These are phyloP conservation scores for Botryosphaeria dothidea DNA, from an alignment of 2,329 filamentous ascomycete genomes.

Conservation along the genomic window DNA sequence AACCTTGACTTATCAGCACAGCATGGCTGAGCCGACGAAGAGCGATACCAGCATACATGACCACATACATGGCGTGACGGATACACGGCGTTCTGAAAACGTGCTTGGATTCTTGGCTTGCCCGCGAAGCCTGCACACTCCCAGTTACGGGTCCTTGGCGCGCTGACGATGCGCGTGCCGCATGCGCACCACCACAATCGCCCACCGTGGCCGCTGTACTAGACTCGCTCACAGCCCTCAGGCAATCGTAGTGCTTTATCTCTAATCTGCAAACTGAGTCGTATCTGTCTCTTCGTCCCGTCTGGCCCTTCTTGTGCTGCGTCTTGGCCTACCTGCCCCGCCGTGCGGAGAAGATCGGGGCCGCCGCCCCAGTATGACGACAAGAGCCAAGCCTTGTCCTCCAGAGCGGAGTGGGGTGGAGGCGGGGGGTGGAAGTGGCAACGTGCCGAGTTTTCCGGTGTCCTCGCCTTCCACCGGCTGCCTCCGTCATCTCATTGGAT, in stretches of 20 bases:
- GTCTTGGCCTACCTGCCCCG: not conserved
- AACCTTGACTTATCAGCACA: not conserved
- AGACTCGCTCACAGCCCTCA: not conserved
- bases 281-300: not conserved
- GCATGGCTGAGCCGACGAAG: not conserved
- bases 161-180: constrained; percentile 13
- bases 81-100: constrained; percentile 15
- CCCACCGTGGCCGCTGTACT: not conserved
- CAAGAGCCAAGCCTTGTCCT: constrained; percentile 6
- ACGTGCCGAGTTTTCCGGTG: constrained; percentile 11
- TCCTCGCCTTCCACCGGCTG: not conserved
- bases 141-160: constrained; percentile 9
- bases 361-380: not conserved
- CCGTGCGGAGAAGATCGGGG: not conserved
- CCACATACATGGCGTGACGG: constrained; percentile 14
- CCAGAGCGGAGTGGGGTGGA: constrained; percentile 14
- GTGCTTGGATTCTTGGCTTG: constrained; percentile 18
- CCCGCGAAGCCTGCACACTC: not conserved
- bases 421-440: constrained; percentile 2
- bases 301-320: not conserved
- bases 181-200: not conserved
- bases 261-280: not conserved
- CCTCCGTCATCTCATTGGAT: not conserved
- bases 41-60: constrained; percentile 7
- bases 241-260: not conserved